These are phyloP conservation scores for Fomes fomentarius DNA, from an alignment of 1,284 basidiomycete genomes.

Conservation along the genomic window DNA sequence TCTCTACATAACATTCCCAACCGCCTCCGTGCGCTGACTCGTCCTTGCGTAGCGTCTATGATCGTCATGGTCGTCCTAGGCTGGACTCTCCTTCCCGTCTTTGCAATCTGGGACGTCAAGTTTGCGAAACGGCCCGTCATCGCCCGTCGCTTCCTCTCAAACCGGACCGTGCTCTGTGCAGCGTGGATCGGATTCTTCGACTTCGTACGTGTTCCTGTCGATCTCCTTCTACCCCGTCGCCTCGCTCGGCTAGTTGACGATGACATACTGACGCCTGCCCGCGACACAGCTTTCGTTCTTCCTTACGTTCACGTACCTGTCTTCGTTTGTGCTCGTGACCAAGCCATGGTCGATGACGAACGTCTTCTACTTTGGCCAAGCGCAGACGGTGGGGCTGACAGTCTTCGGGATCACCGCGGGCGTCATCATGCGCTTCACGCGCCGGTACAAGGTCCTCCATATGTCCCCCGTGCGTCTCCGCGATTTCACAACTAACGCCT, in stretches of 20 bases:
- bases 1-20: neutral
- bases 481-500: neutral
- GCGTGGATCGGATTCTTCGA: slow-evolving; percentile 72
- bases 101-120: slow-evolving; percentile 53
- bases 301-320: slow-evolving; percentile 62
- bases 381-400: slow-evolving; percentile 64
- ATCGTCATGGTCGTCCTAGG: slow-evolving; percentile 59
- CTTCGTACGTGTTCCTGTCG: slow-evolving; percentile 52
- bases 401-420: slow-evolving; percentile 70
- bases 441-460: slow-evolving; percentile 53
- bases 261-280: neutral
- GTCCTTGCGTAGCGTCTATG: slow-evolving; percentile 45
- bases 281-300: slow-evolving; percentile 58
- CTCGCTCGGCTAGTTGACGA: neutral
- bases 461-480: neutral
- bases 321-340: slow-evolving; percentile 64
- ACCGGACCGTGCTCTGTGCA: slow-evolving; percentile 62
- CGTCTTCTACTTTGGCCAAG: slow-evolving; percentile 56
- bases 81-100: slow-evolving; percentile 45
- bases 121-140: slow-evolving; percentile 56
- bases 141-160: slow-evolving; percentile 57
- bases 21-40: neutral
- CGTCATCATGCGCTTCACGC: slow-evolving; percentile 53
- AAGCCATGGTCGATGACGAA: slow-evolving; percentile 60
- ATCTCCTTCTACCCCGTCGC: neutral